Conservation (phyloP, 1,139 yeast species). For the Blastobotrys buckinghamii region DNA sequence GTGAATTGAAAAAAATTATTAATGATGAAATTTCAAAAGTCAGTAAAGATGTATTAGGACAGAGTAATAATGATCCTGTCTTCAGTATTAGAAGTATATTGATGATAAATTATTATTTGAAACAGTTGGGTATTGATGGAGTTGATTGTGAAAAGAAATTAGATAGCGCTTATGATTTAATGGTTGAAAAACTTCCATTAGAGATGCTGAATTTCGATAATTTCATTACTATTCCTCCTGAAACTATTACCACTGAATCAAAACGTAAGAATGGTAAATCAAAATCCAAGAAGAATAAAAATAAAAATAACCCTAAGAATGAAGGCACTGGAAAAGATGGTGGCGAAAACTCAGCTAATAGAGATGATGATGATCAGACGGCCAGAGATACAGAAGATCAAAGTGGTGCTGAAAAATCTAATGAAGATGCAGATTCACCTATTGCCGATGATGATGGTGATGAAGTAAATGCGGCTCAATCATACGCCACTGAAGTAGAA, state of each 20-base stretch:
- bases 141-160: background rate
- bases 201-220: background rate
- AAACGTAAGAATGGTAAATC: background rate
- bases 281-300: too few relatives aligned
- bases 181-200: constrained; percentile 5
- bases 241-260: background rate
- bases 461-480: too few relatives aligned
- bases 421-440: background rate
- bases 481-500: too few relatives aligned
- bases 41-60: background rate
- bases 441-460: too few relatives aligned
- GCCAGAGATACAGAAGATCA: too few relatives aligned
- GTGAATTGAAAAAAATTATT: background rate
- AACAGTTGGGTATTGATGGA: background rate
- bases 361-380: background rate
- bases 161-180: constrained; percentile 2
- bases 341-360: constrained; percentile 16
- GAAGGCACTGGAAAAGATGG: constrained; percentile 12
- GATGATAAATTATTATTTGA: background rate
- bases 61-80: background rate
- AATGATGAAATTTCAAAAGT: background rate
- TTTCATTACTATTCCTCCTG: background rate
- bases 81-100: constrained; percentile 2
- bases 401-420: background rate
- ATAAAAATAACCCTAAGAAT: background rate